These are phyloP conservation scores for Daedaleopsis sinensis DNA, from an alignment of 768 basidiomycete genomes.

Conservation along the genomic window DNA sequence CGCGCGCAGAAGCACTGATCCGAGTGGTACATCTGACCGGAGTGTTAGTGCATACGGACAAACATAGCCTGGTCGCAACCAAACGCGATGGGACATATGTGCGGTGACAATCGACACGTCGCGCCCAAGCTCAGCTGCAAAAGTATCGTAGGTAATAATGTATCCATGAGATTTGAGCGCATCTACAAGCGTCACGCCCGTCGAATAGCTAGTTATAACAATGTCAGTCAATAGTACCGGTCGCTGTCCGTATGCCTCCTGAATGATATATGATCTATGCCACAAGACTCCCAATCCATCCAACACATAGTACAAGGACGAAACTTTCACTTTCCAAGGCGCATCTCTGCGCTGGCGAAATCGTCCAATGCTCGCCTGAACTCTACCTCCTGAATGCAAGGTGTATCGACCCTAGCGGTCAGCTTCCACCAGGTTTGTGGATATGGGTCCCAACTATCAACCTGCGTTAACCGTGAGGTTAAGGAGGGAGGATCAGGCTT, in stretches of 20 bases:
- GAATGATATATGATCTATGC: not conserved
- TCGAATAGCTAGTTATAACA: not conserved
- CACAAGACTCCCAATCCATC: not conserved
- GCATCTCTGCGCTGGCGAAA: constrained; percentile 74
- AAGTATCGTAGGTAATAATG: too few species aligned
- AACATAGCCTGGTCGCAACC: too few species aligned
- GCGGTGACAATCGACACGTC: too few species aligned
- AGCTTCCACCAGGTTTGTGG: constrained; percentile 12
- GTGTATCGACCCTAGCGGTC: not conserved
- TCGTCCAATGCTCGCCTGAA: constrained; percentile 76
- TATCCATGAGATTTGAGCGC: too few species aligned
- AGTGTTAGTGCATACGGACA: not conserved
- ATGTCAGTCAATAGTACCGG: not conserved
- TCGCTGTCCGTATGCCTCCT: too few species aligned
- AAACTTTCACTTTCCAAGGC: constrained; percentile 64
- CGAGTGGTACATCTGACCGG: not conserved
- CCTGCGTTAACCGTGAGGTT: not conserved
- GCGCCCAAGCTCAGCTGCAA: too few species aligned
- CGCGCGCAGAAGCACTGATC: not conserved
- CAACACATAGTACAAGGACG: constrained; percentile 7
- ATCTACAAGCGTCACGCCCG: too few species aligned
- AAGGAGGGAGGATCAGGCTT: constrained; percentile 31
- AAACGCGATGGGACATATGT: too few species aligned
- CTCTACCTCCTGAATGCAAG: constrained; percentile 42
- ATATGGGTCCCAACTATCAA: constrained; percentile 25